These are phyloP conservation scores for Gnetum montanum DNA, from an alignment of 75 land plant species.

Conservation along the genomic window DNA sequence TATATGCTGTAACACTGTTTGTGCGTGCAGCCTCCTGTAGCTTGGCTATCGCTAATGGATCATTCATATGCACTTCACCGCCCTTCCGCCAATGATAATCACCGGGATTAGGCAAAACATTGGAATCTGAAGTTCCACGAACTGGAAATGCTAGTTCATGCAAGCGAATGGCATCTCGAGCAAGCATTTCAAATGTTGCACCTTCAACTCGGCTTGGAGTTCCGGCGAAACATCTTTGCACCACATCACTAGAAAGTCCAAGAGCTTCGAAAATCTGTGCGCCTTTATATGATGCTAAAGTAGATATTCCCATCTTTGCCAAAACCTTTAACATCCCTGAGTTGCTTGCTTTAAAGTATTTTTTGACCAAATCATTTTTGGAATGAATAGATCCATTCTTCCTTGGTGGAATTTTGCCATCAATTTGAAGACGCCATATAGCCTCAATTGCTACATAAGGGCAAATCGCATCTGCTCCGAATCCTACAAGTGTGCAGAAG, in stretches of 20 bases:
- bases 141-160: slow-evolving; percentile 88
- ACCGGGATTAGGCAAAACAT: slow-evolving; percentile 89
- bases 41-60: slow-evolving; percentile 95
- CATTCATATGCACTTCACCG: slow-evolving; percentile 95
- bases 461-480: slow-evolving; percentile 98
- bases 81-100: slow-evolving; percentile 96
- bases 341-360: slow-evolving; percentile 80
- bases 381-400: slow-evolving; percentile 49
- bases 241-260: slow-evolving; percentile 89
- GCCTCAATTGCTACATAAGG: slow-evolving; percentile 96
- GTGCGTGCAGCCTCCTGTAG: slow-evolving; percentile 89
- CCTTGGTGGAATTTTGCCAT: slow-evolving; percentile 93
- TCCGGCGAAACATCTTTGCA: slow-evolving; percentile 77
- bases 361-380: slow-evolving; percentile 69
- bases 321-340: slow-evolving; percentile 99
- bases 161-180: slow-evolving; percentile 64
- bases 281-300: slow-evolving; percentile 98
- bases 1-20: slow-evolving; percentile 90
- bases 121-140: slow-evolving; percentile 91
- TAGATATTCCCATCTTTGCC: slow-evolving; percentile 99
- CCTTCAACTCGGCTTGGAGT: slow-evolving; percentile 98
- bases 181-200: slow-evolving; percentile 96
- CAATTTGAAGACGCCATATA: slow-evolving; percentile 85
- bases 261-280: slow-evolving; percentile 99
- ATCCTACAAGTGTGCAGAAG: slow-evolving; percentile 95